Base-by-base conservation (phyloP, 805 yeast genomes). In the Priceomyces castillae region DNA sequence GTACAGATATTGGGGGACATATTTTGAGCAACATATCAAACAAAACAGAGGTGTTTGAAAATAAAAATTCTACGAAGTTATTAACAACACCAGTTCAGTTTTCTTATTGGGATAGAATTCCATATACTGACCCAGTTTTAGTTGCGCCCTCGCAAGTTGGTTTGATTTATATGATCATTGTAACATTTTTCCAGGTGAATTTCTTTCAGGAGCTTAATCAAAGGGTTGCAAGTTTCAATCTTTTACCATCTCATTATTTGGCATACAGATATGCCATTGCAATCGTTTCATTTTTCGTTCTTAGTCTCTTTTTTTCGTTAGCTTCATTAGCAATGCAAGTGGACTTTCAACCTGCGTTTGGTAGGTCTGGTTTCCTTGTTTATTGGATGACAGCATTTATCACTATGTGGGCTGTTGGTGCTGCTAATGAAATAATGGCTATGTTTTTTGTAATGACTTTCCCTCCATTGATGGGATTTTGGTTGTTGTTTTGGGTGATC, bases 71-170 rank as follows among this genome's bases (percentile, higher is more conserved):
- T 1, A 30, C 59, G n/a, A 33, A 48, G 3, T 38, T 65, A 3
- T 38, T 68, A 7, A 50, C 70, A 23, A 54, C 52, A 17, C 71
- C 71, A n/a, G 62, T 75, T 12, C 47, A 45, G 1, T 65, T 78
- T 43, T 23, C 48, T 1, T 59, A 50, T 31, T 34, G 54, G 2
- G 89, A 85, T 54, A 60, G 69, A 39, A 65, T 70, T n/a, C 86
- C 86, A 2, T 69, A 65, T 41, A 60, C 61, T 1, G 66, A 78
- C 51, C 67, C 77, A 2, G 80, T 77, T 4, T 56, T 81, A 11
- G 51, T 74, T 35, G 90, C 90, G 0, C 89, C 90, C 4, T 61
- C 80, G 3, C 92, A 85, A 59, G 82, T 86, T 46, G 94, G 94
- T 40, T 71, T 84, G 49, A 82, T 86, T 59, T 86, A 80, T 57